Conservation (phyloP, 2,329 filamentous ascomycete species). For the Beauveria scarabaeidicola region DNA sequence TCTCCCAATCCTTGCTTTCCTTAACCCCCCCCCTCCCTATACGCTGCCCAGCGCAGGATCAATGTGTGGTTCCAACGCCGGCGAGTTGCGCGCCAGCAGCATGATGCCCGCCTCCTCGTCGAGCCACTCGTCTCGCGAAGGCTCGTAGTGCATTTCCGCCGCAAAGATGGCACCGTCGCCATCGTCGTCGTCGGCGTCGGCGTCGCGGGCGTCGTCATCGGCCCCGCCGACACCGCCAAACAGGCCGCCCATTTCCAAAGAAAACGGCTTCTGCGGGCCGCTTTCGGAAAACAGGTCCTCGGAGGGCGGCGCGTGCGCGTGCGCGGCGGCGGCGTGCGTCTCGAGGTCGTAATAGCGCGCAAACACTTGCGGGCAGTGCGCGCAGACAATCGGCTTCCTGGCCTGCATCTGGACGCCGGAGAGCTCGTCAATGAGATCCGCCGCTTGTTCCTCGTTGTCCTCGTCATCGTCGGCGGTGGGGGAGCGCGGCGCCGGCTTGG, state of each 20-base stretch:
- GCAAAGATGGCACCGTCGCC: conserved; percentile 21
- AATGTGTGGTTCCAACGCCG: conserved; percentile 19
- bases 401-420: conserved; percentile 31
- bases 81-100: conserved; percentile 25
- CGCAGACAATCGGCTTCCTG: conserved; percentile 37
- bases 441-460: conserved; percentile 6
- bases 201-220: neutral
- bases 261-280: conserved; percentile 9
- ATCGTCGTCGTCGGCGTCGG: conserved; percentile 17
- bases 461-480: neutral
- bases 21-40: neutral
- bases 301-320: conserved; percentile 15
- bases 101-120: conserved; percentile 37
- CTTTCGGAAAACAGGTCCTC: conserved; percentile 15
- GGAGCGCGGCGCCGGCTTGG: conserved; percentile 16
- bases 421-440: conserved; percentile 34
- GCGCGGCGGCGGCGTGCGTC: conserved; percentile 32
- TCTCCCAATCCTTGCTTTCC: too few relatives aligned
- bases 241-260: conserved; percentile 11
- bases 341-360: conserved; percentile 42
- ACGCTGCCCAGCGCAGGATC: conserved; percentile 23
- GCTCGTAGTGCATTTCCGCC: conserved; percentile 23
- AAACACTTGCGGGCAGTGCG: conserved; percentile 39
- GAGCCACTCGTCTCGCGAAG: conserved; percentile 32
- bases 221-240: conserved; percentile 16